phyloP scores from a whole-genome alignment of 805 yeast species.

The Kazachstania taianensis region DNA sequence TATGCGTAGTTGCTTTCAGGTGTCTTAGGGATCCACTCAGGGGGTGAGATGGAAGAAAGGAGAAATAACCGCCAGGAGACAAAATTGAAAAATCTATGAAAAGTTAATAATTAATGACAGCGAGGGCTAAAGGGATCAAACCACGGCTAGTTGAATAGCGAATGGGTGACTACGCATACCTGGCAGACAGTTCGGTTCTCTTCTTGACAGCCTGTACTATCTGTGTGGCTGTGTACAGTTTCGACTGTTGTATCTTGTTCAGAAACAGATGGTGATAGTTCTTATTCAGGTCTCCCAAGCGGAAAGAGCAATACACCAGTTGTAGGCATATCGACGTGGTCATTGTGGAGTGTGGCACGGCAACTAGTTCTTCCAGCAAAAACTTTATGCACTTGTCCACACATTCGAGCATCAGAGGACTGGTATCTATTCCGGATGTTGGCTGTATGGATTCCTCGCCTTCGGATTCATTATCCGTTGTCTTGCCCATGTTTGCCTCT shows the following conservation, averaged over 20 bases:
- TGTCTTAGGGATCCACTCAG: too few relatives aligned
- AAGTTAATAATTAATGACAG: too few relatives aligned
- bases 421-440: slow-evolving; percentile 11
- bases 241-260: slow-evolving; percentile 20
- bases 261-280: slow-evolving; percentile 27
- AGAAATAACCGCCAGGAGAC: too few relatives aligned
- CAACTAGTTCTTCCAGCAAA: slow-evolving; percentile 21
- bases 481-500: too few relatives aligned
- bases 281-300: slow-evolving; percentile 41
- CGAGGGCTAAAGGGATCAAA: too few relatives aligned
- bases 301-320: slow-evolving; percentile 79
- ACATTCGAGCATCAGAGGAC: slow-evolving; percentile 28
- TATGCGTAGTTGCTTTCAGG: too few relatives aligned
- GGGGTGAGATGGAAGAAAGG: too few relatives aligned
- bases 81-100: too few relatives aligned
- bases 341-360: slow-evolving; percentile 12
- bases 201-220: slow-evolving; percentile 21
- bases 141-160: too few relatives aligned
- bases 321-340: slow-evolving; percentile 69
- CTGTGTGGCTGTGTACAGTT: slow-evolving; percentile 17
- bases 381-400: slow-evolving; percentile 25
- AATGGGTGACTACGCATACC: slow-evolving; percentile 9
- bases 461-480: background rate
- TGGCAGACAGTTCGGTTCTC: slow-evolving; percentile 26
- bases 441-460: too few relatives aligned